Conservation (phyloP, 2,329 filamentous ascomycete genomes). For the Fusarium tuaranense region DNA sequence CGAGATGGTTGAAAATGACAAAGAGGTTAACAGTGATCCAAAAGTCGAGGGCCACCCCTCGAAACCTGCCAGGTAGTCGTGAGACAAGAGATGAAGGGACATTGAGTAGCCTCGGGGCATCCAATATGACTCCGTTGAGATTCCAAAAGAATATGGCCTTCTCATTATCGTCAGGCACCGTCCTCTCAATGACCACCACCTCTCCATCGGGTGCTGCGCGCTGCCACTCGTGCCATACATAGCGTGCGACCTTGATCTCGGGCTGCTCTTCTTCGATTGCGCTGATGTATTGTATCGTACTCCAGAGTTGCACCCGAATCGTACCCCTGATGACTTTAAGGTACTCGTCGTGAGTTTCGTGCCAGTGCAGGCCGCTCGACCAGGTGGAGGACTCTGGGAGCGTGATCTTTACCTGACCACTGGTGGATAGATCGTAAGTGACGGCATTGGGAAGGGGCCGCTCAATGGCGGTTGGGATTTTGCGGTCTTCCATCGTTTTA, state of each 20-base stretch:
- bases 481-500: neutral
- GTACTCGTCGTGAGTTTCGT: slow-evolving; percentile 59
- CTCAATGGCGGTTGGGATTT: neutral
- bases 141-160: slow-evolving; percentile 65
- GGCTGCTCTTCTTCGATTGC: slow-evolving; percentile 36
- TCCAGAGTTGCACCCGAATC: slow-evolving; percentile 43
- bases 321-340: slow-evolving; percentile 55
- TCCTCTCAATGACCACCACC: slow-evolving; percentile 59
- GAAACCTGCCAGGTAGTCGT: slow-evolving; percentile 17
- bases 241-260: slow-evolving; percentile 51
- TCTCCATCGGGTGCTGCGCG: slow-evolving; percentile 51
- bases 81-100: neutral
- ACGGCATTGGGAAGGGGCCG: slow-evolving; percentile 37
- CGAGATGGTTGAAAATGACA: slow-evolving; percentile 43
- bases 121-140: slow-evolving; percentile 56
- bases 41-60: slow-evolving; percentile 33
- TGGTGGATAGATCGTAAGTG: slow-evolving; percentile 51
- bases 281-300: slow-evolving; percentile 23
- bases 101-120: slow-evolving; percentile 23
- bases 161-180: slow-evolving; percentile 56
- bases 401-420: slow-evolving; percentile 55
- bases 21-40: slow-evolving; percentile 48
- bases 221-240: slow-evolving; percentile 60
- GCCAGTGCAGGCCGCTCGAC: slow-evolving; percentile 63
- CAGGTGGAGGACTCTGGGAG: slow-evolving; percentile 57